A percentile compares a stretch with the other conserved stretches of the same genome.
Conservation (phyloP, 1,284 basidiomycete species). For the Melampsora larici-populina region DNA sequence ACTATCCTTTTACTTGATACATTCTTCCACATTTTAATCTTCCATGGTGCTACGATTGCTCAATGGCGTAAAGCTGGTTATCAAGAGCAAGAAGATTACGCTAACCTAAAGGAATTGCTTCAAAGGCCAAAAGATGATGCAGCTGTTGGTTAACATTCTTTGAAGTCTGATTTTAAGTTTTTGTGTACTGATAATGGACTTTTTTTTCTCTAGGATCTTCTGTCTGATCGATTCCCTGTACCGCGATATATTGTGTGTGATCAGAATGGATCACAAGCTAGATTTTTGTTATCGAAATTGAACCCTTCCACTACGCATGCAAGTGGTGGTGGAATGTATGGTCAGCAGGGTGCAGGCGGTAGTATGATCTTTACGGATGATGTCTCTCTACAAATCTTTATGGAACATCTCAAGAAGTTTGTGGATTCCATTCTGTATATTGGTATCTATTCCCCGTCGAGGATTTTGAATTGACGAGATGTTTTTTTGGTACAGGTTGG, state of each 20-base stretch:
- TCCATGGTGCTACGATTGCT: conserved; percentile 95
- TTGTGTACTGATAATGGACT: not conserved
- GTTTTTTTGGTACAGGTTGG: conserved; percentile 40
- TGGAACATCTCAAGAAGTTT: conserved; percentile 56
- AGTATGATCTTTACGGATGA: conserved; percentile 99
- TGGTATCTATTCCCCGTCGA: conserved; percentile 34
- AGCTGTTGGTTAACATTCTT: conserved; percentile 48
- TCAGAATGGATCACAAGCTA: conserved; percentile 93
- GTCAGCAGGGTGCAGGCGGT: conserved; percentile 57
- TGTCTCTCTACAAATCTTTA: conserved; percentile 65
- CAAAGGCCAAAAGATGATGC: conserved; percentile 71
- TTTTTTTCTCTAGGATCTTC: conserved; percentile 67
- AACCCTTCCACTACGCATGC: conserved; percentile 99
- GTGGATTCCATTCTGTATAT: conserved; percentile 6
- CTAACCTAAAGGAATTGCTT: conserved; percentile 94
- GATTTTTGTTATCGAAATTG: conserved; percentile 91
- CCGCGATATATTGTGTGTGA: conserved; percentile 98
- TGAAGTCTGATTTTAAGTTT: not conserved
- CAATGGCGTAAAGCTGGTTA: conserved; percentile 99
- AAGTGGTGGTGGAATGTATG: conserved; percentile 59
- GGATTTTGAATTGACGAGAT: conserved; percentile 15
- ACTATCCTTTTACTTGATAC: conserved; percentile 97
- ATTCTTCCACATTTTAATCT: conserved; percentile 99
- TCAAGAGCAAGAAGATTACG: conserved; percentile 97
- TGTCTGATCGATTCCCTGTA: conserved; percentile 92